phyloP scores from a whole-genome alignment of 768 basidiomycete species.

The Dacryopinax spathularia region DNA sequence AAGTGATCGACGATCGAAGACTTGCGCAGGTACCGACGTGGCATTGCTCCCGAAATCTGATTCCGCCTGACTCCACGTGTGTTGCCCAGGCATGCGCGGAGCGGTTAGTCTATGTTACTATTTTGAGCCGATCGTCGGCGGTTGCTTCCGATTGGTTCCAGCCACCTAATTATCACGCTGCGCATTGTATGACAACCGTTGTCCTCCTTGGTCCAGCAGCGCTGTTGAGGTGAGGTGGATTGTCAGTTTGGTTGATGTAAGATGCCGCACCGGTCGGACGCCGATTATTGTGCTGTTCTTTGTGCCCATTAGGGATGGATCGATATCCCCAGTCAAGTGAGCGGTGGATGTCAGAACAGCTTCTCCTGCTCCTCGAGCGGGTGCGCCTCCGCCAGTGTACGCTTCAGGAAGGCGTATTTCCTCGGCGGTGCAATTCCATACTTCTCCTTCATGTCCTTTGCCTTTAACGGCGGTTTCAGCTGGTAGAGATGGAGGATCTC shows the following conservation, averaged over 20 bases:
- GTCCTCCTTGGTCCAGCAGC: too few species aligned
- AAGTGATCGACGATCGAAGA: too few species aligned
- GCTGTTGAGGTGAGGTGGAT: too few species aligned
- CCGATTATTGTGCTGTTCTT: too few species aligned
- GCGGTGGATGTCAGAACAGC: constrained; percentile 14
- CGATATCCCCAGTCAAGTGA: neutral
- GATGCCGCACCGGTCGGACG: too few species aligned
- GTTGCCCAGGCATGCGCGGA: neutral
- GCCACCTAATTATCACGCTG: too few species aligned
- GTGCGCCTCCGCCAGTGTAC: constrained; percentile 18
- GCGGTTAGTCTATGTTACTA: neutral
- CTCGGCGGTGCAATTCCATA: constrained; percentile 17
- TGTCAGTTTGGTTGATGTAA: too few species aligned
- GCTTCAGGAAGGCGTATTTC: constrained; percentile 20
- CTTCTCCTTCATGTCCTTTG: constrained; percentile 15
- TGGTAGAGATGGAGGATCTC: constrained; percentile 20
- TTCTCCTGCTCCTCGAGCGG: constrained; percentile 19
- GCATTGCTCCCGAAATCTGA: too few species aligned
- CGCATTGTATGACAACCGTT: too few species aligned
- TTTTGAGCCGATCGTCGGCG: neutral
- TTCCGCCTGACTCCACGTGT: too few species aligned
- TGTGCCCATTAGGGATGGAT: too few species aligned
- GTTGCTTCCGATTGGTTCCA: constrained; percentile 1
- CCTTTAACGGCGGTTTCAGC: constrained; percentile 17
- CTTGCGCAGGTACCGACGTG: too few species aligned